phyloP scores from a whole-genome alignment of 1,284 basidiomycete genomes.

The Lentinula novae-zelandiae region DNA sequence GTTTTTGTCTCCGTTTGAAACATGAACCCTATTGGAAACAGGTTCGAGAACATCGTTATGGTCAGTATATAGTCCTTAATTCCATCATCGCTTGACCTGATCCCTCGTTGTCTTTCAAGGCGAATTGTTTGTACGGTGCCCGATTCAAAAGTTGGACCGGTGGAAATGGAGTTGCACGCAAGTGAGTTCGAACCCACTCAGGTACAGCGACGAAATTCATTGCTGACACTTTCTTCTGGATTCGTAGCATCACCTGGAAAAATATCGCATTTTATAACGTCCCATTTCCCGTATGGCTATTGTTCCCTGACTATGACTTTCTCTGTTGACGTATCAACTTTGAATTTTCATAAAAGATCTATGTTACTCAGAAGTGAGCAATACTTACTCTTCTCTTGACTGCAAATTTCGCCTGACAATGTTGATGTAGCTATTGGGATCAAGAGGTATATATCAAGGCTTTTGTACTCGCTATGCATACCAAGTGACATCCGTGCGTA shows the following conservation, averaged over 20 bases:
- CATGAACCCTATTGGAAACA: slow-evolving; percentile 18
- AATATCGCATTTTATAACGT: slow-evolving; percentile 52
- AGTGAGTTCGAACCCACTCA: slow-evolving; percentile 32
- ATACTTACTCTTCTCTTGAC: not conserved
- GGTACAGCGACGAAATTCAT: no score
- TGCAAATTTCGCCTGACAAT: not conserved
- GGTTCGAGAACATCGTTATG: slow-evolving; percentile 56
- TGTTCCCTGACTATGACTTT: not conserved
- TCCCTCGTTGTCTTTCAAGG: slow-evolving; percentile 26
- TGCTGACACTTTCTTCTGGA: not conserved
- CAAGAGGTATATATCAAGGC: slow-evolving; percentile 36
- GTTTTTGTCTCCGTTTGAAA: not conserved
- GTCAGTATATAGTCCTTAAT: slow-evolving; percentile 23
- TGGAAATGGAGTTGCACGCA: slow-evolving; percentile 52
- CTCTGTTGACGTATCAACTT: not conserved
- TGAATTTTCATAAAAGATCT: slow-evolving; percentile 36
- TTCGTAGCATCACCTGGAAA: slow-evolving; percentile 35
- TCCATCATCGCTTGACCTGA: no score
- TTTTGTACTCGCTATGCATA: not conserved
- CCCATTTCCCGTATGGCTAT: slow-evolving; percentile 44
- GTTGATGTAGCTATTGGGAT: slow-evolving; percentile 50
- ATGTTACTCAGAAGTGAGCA: slow-evolving; percentile 58
- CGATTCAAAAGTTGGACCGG: slow-evolving; percentile 71
- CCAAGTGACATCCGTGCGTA: slow-evolving; percentile 12
- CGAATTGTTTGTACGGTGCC: slow-evolving; percentile 51